Conservation (phyloP, 2,329 filamentous ascomycete species). For the Juglanconis sp. region DNA sequence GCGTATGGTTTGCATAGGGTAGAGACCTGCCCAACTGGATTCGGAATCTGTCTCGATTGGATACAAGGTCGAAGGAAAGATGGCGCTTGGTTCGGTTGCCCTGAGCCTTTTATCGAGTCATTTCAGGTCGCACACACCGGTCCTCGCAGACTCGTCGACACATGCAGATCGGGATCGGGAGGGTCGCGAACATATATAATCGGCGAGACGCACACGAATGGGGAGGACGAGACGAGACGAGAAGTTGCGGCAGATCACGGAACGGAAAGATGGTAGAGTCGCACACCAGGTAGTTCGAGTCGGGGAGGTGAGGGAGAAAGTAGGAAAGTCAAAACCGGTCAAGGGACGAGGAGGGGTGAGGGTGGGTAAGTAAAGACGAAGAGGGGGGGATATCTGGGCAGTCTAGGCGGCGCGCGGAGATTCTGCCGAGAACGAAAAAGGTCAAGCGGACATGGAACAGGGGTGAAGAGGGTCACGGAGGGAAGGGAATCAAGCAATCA, state of each 20-base stretch:
- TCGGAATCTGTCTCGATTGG: not conserved
- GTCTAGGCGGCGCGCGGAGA: not conserved
- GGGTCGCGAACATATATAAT: slow-evolving; percentile 7
- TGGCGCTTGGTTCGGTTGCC: not conserved
- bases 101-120: slow-evolving; percentile 7
- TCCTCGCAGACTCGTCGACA: not conserved
- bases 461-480: not conserved
- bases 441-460: not conserved
- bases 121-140: slow-evolving; percentile 5
- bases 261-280: not conserved
- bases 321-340: slow-evolving; percentile 10
- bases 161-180: not conserved
- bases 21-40: not conserved
- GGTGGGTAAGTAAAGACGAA: not conserved
- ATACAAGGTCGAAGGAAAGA: not conserved
- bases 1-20: too few species aligned
- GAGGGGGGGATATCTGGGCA: not conserved
- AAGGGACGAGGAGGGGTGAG: slow-evolving; percentile 3
- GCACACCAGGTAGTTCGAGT: not conserved
- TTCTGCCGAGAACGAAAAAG: not conserved
- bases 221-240: not conserved
- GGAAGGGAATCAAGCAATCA: slow-evolving; percentile 2
- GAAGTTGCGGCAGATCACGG: not conserved
- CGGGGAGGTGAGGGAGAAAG: not conserved
- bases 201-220: not conserved